These are phyloP conservation scores for Zasmidium cellare DNA, from an alignment of 2,329 filamentous ascomycete species.

Conservation along the genomic window DNA sequence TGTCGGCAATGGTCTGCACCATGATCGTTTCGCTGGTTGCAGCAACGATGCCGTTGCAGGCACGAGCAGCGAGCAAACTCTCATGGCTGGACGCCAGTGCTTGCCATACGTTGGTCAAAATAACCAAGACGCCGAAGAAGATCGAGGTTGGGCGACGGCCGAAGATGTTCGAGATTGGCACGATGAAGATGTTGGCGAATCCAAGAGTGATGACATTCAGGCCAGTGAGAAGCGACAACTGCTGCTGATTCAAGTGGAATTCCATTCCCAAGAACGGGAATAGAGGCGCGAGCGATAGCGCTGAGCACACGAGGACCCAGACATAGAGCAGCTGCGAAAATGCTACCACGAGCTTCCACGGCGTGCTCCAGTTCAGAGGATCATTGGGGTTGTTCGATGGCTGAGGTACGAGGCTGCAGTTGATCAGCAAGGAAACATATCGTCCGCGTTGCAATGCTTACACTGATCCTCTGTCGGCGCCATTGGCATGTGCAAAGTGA, in stretches of 20 bases:
- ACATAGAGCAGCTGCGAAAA: constrained; percentile 43
- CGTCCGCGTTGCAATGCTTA: constrained; percentile 10
- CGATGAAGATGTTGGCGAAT: constrained; percentile 47
- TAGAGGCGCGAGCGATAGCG: constrained; percentile 46
- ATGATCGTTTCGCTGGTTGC: constrained; percentile 47
- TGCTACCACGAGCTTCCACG: constrained; percentile 37
- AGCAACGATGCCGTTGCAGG: constrained; percentile 44
- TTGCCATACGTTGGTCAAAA: constrained; percentile 46
- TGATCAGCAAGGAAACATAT: neutral
- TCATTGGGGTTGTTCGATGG: constrained; percentile 27
- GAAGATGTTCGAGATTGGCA: constrained; percentile 47
- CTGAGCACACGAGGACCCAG: constrained; percentile 45
- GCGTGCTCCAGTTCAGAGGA: constrained; percentile 30
- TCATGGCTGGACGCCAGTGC: constrained; percentile 44
- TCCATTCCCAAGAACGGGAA: constrained; percentile 44
- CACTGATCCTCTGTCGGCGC: constrained; percentile 27
- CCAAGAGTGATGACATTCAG: constrained; percentile 47
- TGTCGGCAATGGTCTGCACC: constrained; percentile 46
- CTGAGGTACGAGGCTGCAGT: constrained; percentile 28
- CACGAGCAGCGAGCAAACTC: constrained; percentile 45
- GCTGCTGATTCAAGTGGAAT: constrained; percentile 43
- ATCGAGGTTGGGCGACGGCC: constrained; percentile 43
- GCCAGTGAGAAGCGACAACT: constrained; percentile 43
- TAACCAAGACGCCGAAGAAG: constrained; percentile 41
- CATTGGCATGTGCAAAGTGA: constrained; percentile 30